phyloP scores from a whole-genome alignment of 306 rosid species.

The Herpetospermum pedunculosum region DNA sequence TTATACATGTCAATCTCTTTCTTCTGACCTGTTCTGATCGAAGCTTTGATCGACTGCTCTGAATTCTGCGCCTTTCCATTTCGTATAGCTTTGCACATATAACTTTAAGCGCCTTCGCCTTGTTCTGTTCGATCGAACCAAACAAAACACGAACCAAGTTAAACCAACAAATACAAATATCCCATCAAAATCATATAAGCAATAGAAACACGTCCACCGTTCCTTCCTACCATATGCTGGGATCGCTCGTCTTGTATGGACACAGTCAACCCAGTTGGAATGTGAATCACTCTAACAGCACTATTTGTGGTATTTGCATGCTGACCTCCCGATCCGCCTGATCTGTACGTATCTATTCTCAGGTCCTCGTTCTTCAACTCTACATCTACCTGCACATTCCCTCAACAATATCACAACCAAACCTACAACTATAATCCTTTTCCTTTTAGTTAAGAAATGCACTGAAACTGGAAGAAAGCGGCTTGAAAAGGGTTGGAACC shows the following conservation, averaged over 20 bases:
- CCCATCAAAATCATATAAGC: background rate
- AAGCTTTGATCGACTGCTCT: constrained; percentile 55
- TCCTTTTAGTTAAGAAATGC: background rate
- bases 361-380: constrained; percentile 78
- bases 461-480: background rate
- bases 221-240: constrained; percentile 56
- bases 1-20: background rate
- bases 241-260: constrained; percentile 91
- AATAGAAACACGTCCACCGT: background rate
- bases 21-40: constrained; percentile 61
- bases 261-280: constrained; percentile 69
- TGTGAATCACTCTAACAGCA: constrained; percentile 83
- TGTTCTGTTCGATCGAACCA: constrained; percentile 38
- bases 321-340: constrained; percentile 95
- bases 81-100: constrained; percentile 85
- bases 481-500: constrained; percentile 25
- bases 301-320: constrained; percentile 93
- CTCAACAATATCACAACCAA: constrained; percentile 6
- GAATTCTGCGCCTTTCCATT: constrained; percentile 65
- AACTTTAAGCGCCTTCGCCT: constrained; percentile 77
- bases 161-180: background rate
- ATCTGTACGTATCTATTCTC: constrained; percentile 69
- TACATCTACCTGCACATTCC: constrained; percentile 66
- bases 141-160: background rate
- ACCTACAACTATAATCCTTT: background rate